Base-by-base conservation (phyloP, 2,329 filamentous ascomycete species). In the Esteya vermicola region DNA sequence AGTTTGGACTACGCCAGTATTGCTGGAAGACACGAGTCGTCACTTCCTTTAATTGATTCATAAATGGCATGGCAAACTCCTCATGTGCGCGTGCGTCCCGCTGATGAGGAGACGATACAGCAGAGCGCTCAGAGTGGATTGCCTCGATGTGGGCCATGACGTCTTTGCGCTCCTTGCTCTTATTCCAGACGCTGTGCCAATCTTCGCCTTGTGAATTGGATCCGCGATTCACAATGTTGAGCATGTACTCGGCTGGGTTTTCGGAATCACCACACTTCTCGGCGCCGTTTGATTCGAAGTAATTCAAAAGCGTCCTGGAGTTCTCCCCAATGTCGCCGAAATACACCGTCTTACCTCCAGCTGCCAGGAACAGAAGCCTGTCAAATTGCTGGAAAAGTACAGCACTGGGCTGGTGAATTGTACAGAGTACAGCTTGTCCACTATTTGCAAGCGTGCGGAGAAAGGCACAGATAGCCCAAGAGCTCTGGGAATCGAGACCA, bases 371-470 rank as follows among this genome's bases (percentile, higher is more conserved):
- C 25, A 89, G 67, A 8, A 91, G 71, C 43, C 81, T 74, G 52
- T 91, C 84, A 55, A 91, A 95, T 43, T 85, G 81, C 57, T 94
- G 84, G 66, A 95, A 94, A 39, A 95, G 70, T 71, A 93, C 86
- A 26, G 88, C 86, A 13, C 85, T 93, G n/a, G 89, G 89, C 59
- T 96, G 89, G 57, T 96, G 89, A 45, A 95, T 95, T 0, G 89
- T 95, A 63, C 86, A 94, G n/a, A 95, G 76, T 59, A 95, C 85
- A 38, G 89, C 88, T 55, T 93, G 85, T 13, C 89, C 88, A 46
- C 78, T 81, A 57, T 89, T 81, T 50, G 85, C 85, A 23, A 95
- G 69, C 60, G 91, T 94, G 58, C 91, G 81, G 33, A 95, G 72
- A 12, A 95, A 72, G 56, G 85, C 79, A 33, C 86, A 70, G 54